Percentiles rank a stretch among this genome's conserved stretches.
Evolutionary conservation across 169 alveolate species (phyloP).

Genomic region (Plasmodium adleri): DNA sequence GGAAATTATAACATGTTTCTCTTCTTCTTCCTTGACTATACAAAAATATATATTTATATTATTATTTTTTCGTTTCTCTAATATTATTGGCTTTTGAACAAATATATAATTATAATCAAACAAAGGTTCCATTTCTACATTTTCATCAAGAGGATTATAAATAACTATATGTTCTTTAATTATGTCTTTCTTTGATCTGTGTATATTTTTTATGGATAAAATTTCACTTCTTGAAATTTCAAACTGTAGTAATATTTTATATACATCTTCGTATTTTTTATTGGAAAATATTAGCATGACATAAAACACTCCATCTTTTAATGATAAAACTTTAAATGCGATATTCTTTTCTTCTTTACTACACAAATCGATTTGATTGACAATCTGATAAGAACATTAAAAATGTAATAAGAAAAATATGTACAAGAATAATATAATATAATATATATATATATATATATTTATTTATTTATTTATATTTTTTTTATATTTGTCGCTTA

Average conservation of each 20-base stretch:
- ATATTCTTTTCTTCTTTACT: constrained; percentile 48
- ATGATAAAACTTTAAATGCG: constrained; percentile 38
- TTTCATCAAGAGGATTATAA: constrained; percentile 67
- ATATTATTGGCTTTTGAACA: constrained; percentile 50
- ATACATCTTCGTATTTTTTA: constrained; percentile 69
- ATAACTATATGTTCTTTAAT: constrained; percentile 42
- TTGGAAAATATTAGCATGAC: constrained; percentile 50
- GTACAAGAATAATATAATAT: too few species aligned
- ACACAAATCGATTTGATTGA: constrained; percentile 12
- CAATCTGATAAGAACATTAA: constrained; percentile 16
- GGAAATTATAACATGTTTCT: constrained; percentile 49
- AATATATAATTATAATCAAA: constrained; percentile 56
- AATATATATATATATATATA: constrained; percentile 1
- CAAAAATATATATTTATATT: constrained; percentile 54
- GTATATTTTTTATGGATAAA: constrained; percentile 29
- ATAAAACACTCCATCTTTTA: constrained; percentile 54
- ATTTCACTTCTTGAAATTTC: constrained; percentile 43
- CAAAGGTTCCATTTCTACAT: constrained; percentile 54
- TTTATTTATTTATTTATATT: not conserved
- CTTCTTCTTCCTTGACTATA: constrained; percentile 38
- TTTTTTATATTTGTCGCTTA: constrained; percentile 4
- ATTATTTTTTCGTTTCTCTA: constrained; percentile 55
- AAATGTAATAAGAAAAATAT: not conserved
- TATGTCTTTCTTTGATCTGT: constrained; percentile 57
- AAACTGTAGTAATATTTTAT: constrained; percentile 63